A percentile compares a stretch with the other conserved stretches of the same genome.
These are phyloP conservation scores for Physcomitrellopsis africana DNA, from an alignment of 225 moss, liverwort and hornwort species.

Conservation along the genomic window DNA sequence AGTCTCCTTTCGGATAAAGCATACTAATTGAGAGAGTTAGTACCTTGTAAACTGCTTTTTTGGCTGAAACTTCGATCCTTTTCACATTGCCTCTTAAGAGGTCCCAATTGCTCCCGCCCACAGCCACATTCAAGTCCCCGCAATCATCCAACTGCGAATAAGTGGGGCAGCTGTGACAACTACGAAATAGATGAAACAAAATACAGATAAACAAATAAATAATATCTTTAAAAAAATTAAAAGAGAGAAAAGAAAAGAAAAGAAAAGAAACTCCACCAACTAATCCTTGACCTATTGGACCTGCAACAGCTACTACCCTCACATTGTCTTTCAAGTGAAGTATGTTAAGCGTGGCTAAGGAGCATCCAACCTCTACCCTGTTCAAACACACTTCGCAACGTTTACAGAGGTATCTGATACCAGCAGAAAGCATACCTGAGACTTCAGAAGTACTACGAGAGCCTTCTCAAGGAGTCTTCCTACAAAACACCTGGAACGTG, in stretches of 20 bases:
- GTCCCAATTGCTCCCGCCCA: slow-evolving; percentile 62
- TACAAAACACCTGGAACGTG: slow-evolving; percentile 48
- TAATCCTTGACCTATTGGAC: background rate
- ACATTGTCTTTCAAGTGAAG: background rate
- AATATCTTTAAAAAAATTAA: too few relatives aligned
- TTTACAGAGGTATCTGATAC: background rate
- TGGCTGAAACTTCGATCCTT: slow-evolving; percentile 56
- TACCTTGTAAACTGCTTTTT: slow-evolving; percentile 60
- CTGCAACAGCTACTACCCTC: background rate
- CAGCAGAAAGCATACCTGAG: slow-evolving; percentile 45
- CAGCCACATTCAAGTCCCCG: slow-evolving; percentile 56
- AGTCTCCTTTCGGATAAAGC: too few relatives aligned
- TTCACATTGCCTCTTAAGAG: slow-evolving; percentile 59
- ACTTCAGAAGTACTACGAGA: slow-evolving; percentile 46
- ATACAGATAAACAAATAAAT: too few relatives aligned
- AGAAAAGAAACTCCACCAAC: background rate
- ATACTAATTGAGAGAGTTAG: background rate
- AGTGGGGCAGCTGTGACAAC: slow-evolving; percentile 9
- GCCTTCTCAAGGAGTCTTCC: slow-evolving; percentile 54
- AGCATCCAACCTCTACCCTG: background rate
- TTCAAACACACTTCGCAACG: background rate
- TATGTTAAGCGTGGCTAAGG: slow-evolving; percentile 5
- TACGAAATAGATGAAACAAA: too few relatives aligned
- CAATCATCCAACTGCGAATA: slow-evolving; percentile 50
- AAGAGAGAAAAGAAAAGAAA: too few relatives aligned